Evolutionary conservation across 2,329 filamentous ascomycete genomes (phyloP), one percentile per base, ranked within the genome.

Genomic region (Ophiostoma himal-ulmi): DNA sequence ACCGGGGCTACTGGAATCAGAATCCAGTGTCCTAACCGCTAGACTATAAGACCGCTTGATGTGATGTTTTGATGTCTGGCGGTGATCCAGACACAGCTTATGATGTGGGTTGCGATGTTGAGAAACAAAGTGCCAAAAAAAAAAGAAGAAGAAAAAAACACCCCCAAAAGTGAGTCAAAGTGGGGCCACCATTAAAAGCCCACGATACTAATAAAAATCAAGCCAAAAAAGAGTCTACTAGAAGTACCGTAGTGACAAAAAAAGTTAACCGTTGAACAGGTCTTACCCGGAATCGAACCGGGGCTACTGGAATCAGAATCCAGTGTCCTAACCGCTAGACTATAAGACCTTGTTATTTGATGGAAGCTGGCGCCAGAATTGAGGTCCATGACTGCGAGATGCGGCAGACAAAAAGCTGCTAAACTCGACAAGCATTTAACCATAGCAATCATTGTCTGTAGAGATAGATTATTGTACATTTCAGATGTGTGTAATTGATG

Each of bases 251-350:
- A 17, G 44, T 17, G 7, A 13, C 14, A 17, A 48, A 48, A 57
- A 26, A 57, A 14, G 39, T 5, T 4, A 30, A 57, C 10, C 26
- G 7, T 6, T 13, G 22, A 30, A 17, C 13, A 52, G 36, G 67
- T 39, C 44, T n/a, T 60, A 37, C 65, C 65, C 65, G 65, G 65
- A 67, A 67, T 67, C 65, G 65, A 67, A 67, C 65, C 65, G 65
- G 65, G 65, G 65, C 65, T 67, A 67, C 65, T 67, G 65, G 65
- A 67, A 67, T 67, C 65, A 67, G 65, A 67, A 67, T 67, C 65
- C 65, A 67, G 65, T 67, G 65, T 67, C 65, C 62, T 65, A 65
- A 65, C 62, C 62, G 62, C 62, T 65, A 65, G 62, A 65, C 62
- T 65, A 65, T 65, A 65, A 22, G n/a, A 65, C 62, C 62, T 14